Percentiles rank a stretch among this genome's conserved stretches.
Evolutionary conservation across 192 early-diverging fungal genomes (phyloP).

Genomic region (Backusella tarrabulga): DNA sequence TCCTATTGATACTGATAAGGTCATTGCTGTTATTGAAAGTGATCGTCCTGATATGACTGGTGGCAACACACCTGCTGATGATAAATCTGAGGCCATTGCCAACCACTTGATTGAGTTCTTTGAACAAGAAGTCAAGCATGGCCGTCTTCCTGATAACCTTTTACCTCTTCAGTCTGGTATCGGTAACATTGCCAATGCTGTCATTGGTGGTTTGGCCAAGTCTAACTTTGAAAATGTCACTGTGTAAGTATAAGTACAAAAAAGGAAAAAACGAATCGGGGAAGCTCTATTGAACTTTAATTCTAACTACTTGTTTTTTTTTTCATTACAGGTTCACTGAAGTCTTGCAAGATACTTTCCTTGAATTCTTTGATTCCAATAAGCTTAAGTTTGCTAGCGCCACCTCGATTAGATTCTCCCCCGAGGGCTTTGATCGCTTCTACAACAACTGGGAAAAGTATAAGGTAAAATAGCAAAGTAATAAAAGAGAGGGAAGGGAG

Average conservation of each 20-base stretch:
- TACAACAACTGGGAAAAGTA: conserved; percentile 41
- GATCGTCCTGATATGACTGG: conserved; percentile 34
- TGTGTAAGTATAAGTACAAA: conserved; percentile 33
- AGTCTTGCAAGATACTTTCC: conserved; percentile 46
- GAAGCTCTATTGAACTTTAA: neutral
- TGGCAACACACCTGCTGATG: conserved; percentile 31
- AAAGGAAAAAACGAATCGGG: neutral
- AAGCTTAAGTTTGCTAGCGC: conserved; percentile 30
- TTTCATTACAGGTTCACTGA: conserved; percentile 32
- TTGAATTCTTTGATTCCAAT: conserved; percentile 39
- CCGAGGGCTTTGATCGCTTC: conserved; percentile 39
- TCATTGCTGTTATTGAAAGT: conserved; percentile 39
- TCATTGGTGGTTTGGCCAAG: conserved; percentile 43
- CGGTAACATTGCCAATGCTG: conserved; percentile 46
- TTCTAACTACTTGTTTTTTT: neutral
- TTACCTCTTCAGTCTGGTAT: conserved; percentile 43
- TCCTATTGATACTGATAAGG: conserved; percentile 38
- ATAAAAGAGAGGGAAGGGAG: neutral
- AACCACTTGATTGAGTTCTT: conserved; percentile 41
- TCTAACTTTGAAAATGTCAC: conserved; percentile 35
- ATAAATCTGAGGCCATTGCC: conserved; percentile 30
- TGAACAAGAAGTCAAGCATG: conserved; percentile 39
- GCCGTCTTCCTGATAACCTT: conserved; percentile 34
- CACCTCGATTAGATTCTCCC: conserved; percentile 42
- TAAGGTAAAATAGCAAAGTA: conserved; percentile 18